Evolutionary conservation across 352 stramenopile genomes (phyloP), one percentile per base, ranked within the genome.

Genomic region (Halophytophthora polymorphica): DNA sequence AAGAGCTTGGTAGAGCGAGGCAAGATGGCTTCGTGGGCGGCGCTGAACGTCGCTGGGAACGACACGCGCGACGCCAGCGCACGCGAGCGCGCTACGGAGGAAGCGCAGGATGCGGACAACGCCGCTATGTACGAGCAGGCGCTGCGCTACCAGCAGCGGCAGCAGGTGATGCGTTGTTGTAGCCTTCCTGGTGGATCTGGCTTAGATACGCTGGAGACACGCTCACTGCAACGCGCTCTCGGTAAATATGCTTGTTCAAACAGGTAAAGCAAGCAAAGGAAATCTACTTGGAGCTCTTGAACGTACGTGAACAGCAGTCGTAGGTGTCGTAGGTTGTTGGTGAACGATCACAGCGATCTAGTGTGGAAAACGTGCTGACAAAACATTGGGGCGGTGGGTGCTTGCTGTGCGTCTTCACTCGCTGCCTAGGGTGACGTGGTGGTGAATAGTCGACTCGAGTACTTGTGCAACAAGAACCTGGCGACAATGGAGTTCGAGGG

Each of bases 401-500:
- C 13, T 19, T 34, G 10, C 31, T 18, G 22, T 36, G 31, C 7
- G 31, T 36, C 34, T 29, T 47, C 34, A 10, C 12, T 34, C 11
- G 13, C 21, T 22, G 29, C 28, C 34, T 39, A 72, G 50, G 40
- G 53, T n/a, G 53, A 61, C 14, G 29, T 53, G 18, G 56, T 38
- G n/a, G 34, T 87, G 19, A 82, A 56, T 49, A n/a, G 31, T 0
- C 70, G 69, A 2, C 64, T 90, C 31, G 67, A 77, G 36, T 90
- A 90, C 52, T 46, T 90, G 23, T 90, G 80, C 52, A 62, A 80
- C 25, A 88, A 87, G 51, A 90, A 88, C 47, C 23, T 83, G 31
- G 80, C 75, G 6, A 68, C 61, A n/a, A 64, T 90, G 29, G 73
- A 82, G 42, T 47, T 73, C 6, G 77, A 90, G 38, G 58, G 52